Evolutionary conservation across 2,329 filamentous ascomycete genomes (phyloP).

Genomic region (Aspergillus sp.): DNA sequence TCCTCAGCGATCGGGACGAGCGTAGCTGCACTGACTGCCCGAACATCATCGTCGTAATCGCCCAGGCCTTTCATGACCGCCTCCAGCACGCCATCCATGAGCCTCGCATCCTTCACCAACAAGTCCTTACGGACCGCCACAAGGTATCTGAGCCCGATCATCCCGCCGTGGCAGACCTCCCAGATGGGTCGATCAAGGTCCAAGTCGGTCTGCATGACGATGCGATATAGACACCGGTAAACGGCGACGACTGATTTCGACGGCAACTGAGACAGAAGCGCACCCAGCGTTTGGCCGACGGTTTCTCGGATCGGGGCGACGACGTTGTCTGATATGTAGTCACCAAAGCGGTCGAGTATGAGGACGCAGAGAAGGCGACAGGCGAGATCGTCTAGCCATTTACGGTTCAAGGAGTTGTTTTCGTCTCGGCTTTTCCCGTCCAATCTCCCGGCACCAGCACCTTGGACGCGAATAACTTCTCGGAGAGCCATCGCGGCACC

Average conservation of each 20-base stretch:
- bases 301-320: slow-evolving; percentile 94
- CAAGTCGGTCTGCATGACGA: slow-evolving; percentile 85
- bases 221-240: slow-evolving; percentile 72
- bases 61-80: slow-evolving; percentile 92
- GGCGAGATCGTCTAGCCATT: slow-evolving; percentile 90
- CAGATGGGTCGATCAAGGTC: slow-evolving; percentile 66
- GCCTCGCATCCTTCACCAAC: slow-evolving; percentile 67
- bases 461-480: slow-evolving; percentile 87
- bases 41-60: slow-evolving; percentile 88
- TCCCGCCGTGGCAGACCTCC: slow-evolving; percentile 95
- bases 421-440: slow-evolving; percentile 60
- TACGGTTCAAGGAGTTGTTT: slow-evolving; percentile 70
- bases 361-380: slow-evolving; percentile 90
- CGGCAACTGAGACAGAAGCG: slow-evolving; percentile 75
- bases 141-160: slow-evolving; percentile 91
- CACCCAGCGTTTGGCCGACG: slow-evolving; percentile 85
- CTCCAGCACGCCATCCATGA: slow-evolving; percentile 86
- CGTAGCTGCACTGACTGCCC: slow-evolving; percentile 94
- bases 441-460: slow-evolving; percentile 71
- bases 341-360: slow-evolving; percentile 94
- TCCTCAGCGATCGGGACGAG: slow-evolving; percentile 93
- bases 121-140: slow-evolving; percentile 92
- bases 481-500: slow-evolving; percentile 91
- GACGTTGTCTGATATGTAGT: slow-evolving; percentile 95
- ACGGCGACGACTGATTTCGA: slow-evolving; percentile 70